Percentiles rank a stretch among this genome's conserved stretches.
phyloP scores from a whole-genome alignment of 192 early-diverging fungal genomes.

The Backusella sp. region DNA sequence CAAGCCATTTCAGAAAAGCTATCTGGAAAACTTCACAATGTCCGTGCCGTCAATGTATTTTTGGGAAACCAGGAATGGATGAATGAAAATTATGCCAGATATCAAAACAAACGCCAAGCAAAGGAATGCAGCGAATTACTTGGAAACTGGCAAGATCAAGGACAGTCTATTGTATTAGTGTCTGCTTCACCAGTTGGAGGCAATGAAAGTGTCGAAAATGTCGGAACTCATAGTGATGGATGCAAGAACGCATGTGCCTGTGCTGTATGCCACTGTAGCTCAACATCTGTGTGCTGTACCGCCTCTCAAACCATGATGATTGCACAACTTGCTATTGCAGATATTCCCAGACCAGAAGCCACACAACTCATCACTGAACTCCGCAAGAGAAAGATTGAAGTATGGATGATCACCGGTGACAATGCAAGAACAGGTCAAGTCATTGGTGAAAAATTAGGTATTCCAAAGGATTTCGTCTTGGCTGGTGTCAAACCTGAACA shows the following conservation, averaged over 20 bases:
- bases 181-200: slow-evolving; percentile 41
- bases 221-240: not conserved
- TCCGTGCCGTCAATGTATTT: slow-evolving; percentile 46
- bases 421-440: slow-evolving; percentile 58
- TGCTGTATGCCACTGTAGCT: slow-evolving; percentile 34
- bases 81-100: slow-evolving; percentile 49
- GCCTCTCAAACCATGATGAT: slow-evolving; percentile 44
- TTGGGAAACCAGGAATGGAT: slow-evolving; percentile 69
- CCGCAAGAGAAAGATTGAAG: slow-evolving; percentile 51
- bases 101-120: slow-evolving; percentile 23
- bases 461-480: slow-evolving; percentile 51
- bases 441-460: slow-evolving; percentile 65
- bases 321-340: slow-evolving; percentile 47
- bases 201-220: not conserved
- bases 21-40: slow-evolving; percentile 22
- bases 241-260: slow-evolving; percentile 33
- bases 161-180: slow-evolving; percentile 57
- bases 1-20: slow-evolving; percentile 20
- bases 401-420: slow-evolving; percentile 85
- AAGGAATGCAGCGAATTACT: slow-evolving; percentile 23
- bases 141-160: slow-evolving; percentile 52
- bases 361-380: slow-evolving; percentile 49
- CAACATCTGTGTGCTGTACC: slow-evolving; percentile 24
- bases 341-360: slow-evolving; percentile 62
- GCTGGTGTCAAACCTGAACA: slow-evolving; percentile 71